Evolutionary conservation across 192 early-diverging fungal species (phyloP), one percentile per base, ranked within the genome.

Genomic region (Linnemannia schmuckeri): DNA sequence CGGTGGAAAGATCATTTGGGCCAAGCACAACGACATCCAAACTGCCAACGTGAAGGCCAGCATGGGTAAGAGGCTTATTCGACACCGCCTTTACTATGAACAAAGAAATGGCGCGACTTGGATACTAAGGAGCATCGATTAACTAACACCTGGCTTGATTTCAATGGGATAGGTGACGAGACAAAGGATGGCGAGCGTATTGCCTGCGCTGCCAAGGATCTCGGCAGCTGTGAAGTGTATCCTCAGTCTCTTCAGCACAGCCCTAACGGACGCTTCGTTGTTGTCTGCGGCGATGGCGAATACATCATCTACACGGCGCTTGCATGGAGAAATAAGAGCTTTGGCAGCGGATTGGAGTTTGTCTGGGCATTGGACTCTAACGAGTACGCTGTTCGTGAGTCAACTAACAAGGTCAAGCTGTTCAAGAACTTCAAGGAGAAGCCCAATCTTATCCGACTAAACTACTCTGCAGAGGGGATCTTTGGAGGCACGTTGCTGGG

Each of bases 241-340:
- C 99, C 99, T 42, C 96, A 99, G 86, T 96, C 95, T 46, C 89
- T 99, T 41, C 93, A 97, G 90, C 99, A 99, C 90, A 97, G 95
- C 77, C 99, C 99, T 49, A 99, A 99, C 83, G 98, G 98, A 42
- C 94, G 98, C 70, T 99, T 99, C 90, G 98, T 98, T 30, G 99
- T 98, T 27, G 99, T 99, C 17, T 98, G 97, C 82, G 99, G 99
- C 46, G 98, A 99, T 84, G 98, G 97, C 69, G 99, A 99, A 91
- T 99, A 97, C 88, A 99, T 99, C 77, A 99, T 99, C 82, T 99
- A 99, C 90, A 99, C 99, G 24, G 99, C 99, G 9, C 93, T 99
- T 35, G 98, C 99, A 10, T 99, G 99, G 99, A 93, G 99, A 87
- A 99, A 99, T 94, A 99, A 99, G 94, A 94, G 94, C 74, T 99